Evolutionary conservation across 192 early-diverging fungal genomes (phyloP).

Genomic region (Gryganskiella cystojenkinii): DNA sequence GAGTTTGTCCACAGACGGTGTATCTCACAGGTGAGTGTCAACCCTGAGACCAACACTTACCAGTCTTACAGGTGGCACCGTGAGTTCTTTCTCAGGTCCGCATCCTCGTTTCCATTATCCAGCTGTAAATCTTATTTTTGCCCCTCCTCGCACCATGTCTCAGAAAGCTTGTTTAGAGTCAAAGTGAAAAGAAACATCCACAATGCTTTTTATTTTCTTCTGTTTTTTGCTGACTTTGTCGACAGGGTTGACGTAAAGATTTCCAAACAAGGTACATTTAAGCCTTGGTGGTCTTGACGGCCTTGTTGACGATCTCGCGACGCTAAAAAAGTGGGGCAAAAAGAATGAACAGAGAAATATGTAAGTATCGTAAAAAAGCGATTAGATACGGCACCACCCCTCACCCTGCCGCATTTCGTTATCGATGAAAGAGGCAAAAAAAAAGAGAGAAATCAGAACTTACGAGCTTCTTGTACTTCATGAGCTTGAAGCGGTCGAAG

Average conservation of each 20-base stretch:
- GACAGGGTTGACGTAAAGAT: background rate
- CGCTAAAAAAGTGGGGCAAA: constrained; percentile 14
- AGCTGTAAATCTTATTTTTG: too few relatives aligned
- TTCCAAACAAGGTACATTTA: constrained; percentile 9
- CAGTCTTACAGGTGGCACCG: too few relatives aligned
- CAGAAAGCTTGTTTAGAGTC: too few relatives aligned
- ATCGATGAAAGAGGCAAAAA: background rate
- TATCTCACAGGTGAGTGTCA: too few relatives aligned
- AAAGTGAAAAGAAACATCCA: background rate
- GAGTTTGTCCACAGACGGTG: too few relatives aligned
- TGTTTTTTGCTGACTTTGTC: constrained; percentile 4
- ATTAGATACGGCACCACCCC: background rate
- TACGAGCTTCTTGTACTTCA: constrained; percentile 93
- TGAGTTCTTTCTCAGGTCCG: too few relatives aligned
- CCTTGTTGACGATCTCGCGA: constrained; percentile 51
- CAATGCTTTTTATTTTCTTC: constrained; percentile 29
- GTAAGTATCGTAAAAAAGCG: background rate
- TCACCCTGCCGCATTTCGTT: background rate
- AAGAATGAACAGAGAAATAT: too few relatives aligned
- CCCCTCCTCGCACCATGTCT: too few relatives aligned
- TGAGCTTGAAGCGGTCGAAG: constrained; percentile 99
- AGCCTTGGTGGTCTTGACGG: constrained; percentile 44
- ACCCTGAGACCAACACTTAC: too few relatives aligned
- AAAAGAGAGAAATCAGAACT: constrained; percentile 18
- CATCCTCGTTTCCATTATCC: too few relatives aligned